These are phyloP conservation scores for Marasmius fiardii DNA, from an alignment of 1,284 basidiomycete genomes.

Conservation along the genomic window DNA sequence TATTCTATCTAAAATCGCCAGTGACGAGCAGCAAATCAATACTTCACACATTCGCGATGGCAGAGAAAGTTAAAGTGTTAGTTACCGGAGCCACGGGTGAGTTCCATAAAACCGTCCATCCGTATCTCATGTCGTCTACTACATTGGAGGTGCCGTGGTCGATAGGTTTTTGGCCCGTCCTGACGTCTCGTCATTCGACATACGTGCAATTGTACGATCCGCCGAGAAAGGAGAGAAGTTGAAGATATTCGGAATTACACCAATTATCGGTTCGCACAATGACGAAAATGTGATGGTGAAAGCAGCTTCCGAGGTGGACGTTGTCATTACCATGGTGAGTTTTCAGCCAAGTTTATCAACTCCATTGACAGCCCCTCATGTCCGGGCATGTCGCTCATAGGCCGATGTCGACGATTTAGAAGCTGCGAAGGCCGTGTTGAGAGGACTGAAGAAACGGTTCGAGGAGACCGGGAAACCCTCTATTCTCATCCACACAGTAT, in stretches of 20 bases:
- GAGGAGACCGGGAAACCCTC: conserved; percentile 36
- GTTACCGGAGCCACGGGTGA: too few species aligned
- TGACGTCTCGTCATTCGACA: conserved; percentile 26
- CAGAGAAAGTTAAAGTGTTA: too few species aligned
- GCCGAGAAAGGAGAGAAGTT: conserved; percentile 29
- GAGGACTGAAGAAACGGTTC: conserved; percentile 39
- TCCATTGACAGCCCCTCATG: too few species aligned
- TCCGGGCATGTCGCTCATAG: too few species aligned
- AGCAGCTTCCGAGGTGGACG: conserved; percentile 26
- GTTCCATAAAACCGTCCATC: too few species aligned
- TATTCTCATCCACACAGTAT: conserved; percentile 49
- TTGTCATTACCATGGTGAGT: conserved; percentile 29
- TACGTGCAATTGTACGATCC: conserved; percentile 37
- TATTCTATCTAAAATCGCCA: too few species aligned
- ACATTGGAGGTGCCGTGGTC: background rate
- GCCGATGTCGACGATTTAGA: conserved; percentile 37
- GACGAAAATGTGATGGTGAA: conserved; percentile 28
- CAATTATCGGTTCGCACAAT: conserved; percentile 34
- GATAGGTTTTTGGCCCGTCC: conserved; percentile 29
- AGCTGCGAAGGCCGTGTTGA: conserved; percentile 37
- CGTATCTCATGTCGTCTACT: too few species aligned
- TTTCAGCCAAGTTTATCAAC: too few species aligned
- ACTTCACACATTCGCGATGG: too few species aligned
- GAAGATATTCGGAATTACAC: conserved; percentile 24
- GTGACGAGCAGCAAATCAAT: too few species aligned